Conservation (phyloP, 164 flowering plant genomes). For the Tinospora cordifolia region DNA sequence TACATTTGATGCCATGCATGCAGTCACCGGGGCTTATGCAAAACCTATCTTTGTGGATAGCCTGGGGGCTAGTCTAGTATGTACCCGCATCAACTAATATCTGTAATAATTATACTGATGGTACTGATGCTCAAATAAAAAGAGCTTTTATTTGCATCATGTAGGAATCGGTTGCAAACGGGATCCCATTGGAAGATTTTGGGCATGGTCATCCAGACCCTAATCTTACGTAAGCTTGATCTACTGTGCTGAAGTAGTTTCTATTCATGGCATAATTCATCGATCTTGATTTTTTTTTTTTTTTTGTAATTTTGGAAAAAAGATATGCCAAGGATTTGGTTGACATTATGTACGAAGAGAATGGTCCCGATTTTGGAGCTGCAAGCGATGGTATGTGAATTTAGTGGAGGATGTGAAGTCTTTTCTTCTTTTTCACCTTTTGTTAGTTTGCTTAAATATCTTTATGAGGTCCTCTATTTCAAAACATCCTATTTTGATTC, state of each 20-base stretch:
- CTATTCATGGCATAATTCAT: not conserved
- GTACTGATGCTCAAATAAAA: slow-evolving; percentile 13
- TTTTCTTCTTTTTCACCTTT: not conserved
- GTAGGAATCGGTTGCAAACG: slow-evolving; percentile 84
- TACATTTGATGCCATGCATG: slow-evolving; percentile 97
- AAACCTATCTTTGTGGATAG: slow-evolving; percentile 90
- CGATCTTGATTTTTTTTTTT: slow-evolving; percentile 7
- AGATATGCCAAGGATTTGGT: slow-evolving; percentile 98
- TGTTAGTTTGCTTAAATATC: not conserved
- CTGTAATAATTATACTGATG: not conserved
- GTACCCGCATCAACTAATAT: slow-evolving; percentile 18
- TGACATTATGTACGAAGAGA: slow-evolving; percentile 59
- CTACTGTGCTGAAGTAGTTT: not conserved
- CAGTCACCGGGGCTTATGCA: slow-evolving; percentile 98
- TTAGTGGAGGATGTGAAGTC: not conserved
- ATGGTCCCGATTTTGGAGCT: slow-evolving; percentile 94
- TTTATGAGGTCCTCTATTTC: not conserved
- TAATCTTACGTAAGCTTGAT: slow-evolving; percentile 69
- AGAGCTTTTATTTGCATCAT: slow-evolving; percentile 21
- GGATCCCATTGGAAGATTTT: slow-evolving; percentile 92
- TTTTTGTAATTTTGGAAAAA: slow-evolving; percentile 11
- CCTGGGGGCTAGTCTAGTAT: slow-evolving; percentile 73
- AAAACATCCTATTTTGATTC: too few species aligned
- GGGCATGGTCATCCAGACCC: slow-evolving; percentile 99
- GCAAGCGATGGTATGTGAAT: slow-evolving; percentile 89